Base-by-base conservation (phyloP, 345 rosid species). In the Syzygium jambos region DNA sequence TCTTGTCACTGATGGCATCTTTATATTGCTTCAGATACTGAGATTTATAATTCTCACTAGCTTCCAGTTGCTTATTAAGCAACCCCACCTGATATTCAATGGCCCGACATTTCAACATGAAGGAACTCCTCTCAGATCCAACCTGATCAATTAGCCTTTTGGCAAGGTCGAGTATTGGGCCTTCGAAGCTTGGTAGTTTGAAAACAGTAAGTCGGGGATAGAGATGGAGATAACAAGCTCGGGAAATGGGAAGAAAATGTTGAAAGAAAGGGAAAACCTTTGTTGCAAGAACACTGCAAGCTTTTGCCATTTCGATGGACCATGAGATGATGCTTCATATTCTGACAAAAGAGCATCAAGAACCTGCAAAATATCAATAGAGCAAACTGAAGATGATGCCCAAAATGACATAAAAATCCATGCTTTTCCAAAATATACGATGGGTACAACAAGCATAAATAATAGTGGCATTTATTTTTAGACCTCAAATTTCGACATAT, bases 251-350 rank as follows among this genome's bases (percentile, higher is more conserved):
- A 25, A 61, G 51, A 46, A 53, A 59, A 78, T 16, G 83, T 41
- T 29, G 52, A 29, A 51, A 59, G 63, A 61, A 55, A 49, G 73
- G 80, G 34, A 85, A 55, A 84, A 96, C 99, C 99, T 96, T 91
- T 95, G 98, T 84, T 96, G 97, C 86, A 96, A 95, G 93, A 95
- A 98, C 77, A 86, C 90, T 8, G 95, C 96, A 89, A 96, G 91
- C 92, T 96, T 98, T 93, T 96, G 95, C 98, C 99, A 98, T 90
- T 98, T 96, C 51, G 94, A 94, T 3, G 98, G 99, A 85, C 99
- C 99, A 92, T 93, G 95, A 89, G 94, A 93, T 49, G 95, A 92
- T 84, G 91, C 91, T 82, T 96, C 98, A 87, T 96, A 98, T 86
- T 96, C 98, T 10, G 95, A 91, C 29, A 96, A 68, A 90, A 96